A percentile compares a stretch with the other conserved stretches of the same genome.
These are phyloP conservation scores for Pseudozyma flocculosa DNA, from an alignment of 1,284 basidiomycete genomes.

Conservation along the genomic window DNA sequence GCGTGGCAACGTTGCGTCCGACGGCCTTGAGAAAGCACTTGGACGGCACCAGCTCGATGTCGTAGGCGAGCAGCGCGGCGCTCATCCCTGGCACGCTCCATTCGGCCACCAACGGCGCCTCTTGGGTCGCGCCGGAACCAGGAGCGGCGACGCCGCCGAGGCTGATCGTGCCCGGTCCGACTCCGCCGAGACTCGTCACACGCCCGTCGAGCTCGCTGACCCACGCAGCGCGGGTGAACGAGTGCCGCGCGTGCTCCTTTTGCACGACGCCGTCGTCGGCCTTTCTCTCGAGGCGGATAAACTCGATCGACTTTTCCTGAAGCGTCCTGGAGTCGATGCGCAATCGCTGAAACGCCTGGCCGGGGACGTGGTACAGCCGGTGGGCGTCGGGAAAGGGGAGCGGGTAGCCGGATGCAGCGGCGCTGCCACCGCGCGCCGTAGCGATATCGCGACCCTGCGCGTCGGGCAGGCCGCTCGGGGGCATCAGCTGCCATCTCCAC, in stretches of 20 bases:
- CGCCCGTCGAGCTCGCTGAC: slow-evolving; percentile 16
- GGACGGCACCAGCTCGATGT: slow-evolving; percentile 24
- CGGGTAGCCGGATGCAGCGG: slow-evolving; percentile 1
- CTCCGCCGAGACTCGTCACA: slow-evolving; percentile 9
- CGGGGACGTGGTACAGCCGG: slow-evolving; percentile 35
- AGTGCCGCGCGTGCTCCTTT: slow-evolving; percentile 21
- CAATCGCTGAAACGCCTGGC: slow-evolving; percentile 26
- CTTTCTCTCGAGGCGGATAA: slow-evolving; percentile 36
- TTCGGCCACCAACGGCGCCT: slow-evolving; percentile 11
- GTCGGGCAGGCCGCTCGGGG: slow-evolving; percentile 22
- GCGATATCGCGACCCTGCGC: slow-evolving; percentile 2
- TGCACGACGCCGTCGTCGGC: slow-evolving; percentile 16
- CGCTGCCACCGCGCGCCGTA: too few relatives aligned
- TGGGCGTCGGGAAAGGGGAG: slow-evolving; percentile 28
- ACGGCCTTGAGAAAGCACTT: slow-evolving; percentile 23
- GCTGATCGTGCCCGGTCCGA: slow-evolving; percentile 5
- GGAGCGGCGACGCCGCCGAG: slow-evolving; percentile 5
- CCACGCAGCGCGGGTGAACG: slow-evolving; percentile 32
- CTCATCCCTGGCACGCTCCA: slow-evolving; percentile 31
- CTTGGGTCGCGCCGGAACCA: slow-evolving; percentile 5
- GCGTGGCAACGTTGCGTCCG: slow-evolving; percentile 5
- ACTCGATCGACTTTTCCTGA: slow-evolving; percentile 24
- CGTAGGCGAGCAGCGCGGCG: slow-evolving; percentile 40
- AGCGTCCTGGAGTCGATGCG: slow-evolving; percentile 25
- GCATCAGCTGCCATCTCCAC: slow-evolving; percentile 37